Conservation (phyloP, 495 filamentous ascomycete genomes). For the Lasiosphaeriaceae sp. region DNA sequence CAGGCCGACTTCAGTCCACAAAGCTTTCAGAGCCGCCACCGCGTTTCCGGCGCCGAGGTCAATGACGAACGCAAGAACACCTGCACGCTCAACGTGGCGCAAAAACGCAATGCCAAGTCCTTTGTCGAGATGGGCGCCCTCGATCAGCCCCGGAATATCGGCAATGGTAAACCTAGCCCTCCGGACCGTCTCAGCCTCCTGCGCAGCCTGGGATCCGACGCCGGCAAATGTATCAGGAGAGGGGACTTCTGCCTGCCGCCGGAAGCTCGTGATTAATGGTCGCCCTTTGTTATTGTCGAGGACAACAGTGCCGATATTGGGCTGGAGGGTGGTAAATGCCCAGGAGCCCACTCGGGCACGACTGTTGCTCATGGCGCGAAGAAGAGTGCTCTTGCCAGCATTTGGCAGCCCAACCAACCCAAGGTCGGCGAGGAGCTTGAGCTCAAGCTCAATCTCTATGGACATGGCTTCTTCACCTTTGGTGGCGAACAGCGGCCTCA, state of each 20-base stretch:
- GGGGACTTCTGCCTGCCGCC: slow-evolving; percentile 27
- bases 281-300: slow-evolving; percentile 78
- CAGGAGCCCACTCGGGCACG: slow-evolving; percentile 86
- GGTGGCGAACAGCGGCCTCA: slow-evolving; percentile 80
- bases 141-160: slow-evolving; percentile 90
- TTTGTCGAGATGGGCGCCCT: slow-evolving; percentile 86
- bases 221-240: slow-evolving; percentile 26
- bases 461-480: slow-evolving; percentile 75
- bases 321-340: slow-evolving; percentile 94
- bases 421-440: slow-evolving; percentile 92
- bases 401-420: slow-evolving; percentile 93
- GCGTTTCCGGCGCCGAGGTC: slow-evolving; percentile 80
- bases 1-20: slow-evolving; percentile 86
- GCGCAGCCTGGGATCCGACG: slow-evolving; percentile 24
- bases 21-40: slow-evolving; percentile 65
- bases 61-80: slow-evolving; percentile 88
- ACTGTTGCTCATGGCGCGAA: slow-evolving; percentile 80
- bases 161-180: slow-evolving; percentile 86
- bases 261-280: slow-evolving; percentile 31
- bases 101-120: slow-evolving; percentile 90
- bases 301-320: slow-evolving; percentile 92
- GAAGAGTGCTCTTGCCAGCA: slow-evolving; percentile 90
- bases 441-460: slow-evolving; percentile 79
- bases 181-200: slow-evolving; percentile 30
- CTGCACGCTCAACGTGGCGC: slow-evolving; percentile 88